Base-by-base conservation (phyloP, 2,329 filamentous ascomycete species). In the Neocatenulostroma microsporum region DNA sequence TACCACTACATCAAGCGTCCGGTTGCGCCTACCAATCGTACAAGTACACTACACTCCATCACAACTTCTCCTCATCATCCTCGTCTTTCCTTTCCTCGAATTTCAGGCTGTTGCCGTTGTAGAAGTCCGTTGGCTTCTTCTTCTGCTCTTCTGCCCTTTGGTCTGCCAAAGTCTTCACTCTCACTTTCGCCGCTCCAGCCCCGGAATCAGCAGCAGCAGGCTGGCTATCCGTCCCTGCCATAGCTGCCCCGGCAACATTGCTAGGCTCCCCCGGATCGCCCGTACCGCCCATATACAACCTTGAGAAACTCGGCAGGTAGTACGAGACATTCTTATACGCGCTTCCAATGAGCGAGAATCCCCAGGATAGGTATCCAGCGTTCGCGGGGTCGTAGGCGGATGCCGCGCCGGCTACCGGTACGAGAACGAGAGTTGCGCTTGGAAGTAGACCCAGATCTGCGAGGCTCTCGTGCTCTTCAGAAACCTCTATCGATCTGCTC, bases 61-160 rank as follows among this genome's bases (percentile, higher is more conserved):
- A n/a, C n/a, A n/a, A n/a, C n/a, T n/a, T n/a, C n/a, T n/a, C n/a
- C n/a, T n/a, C n/a, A n/a, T n/a, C n/a, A n/a, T n/a, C n/a, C n/a
- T n/a, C n/a, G 46, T 80, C 74, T 23, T 72, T 73, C 34, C 62
- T 57, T 19, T 60, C 38, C 36, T 50, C 45, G 47, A 67, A 62
- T 64, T 76, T 62, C 68, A 88, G 84, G 57, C 84, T 84, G 55
- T 94, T 95, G 1, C 88, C 88, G 54, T 95, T 95, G 56, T 95
- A 94, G 30, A 93, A 74, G 54, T 93, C 81, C 29, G 68, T 67
- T 24, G 70, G 66, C 42, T 74, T 67, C 25, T 70, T 55, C 46
- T 39, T 41, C 39, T 48, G 49, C 6, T 31, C 45, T 36, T 54
- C 56, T 12, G 48, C 54, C 26, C 62, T 46, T 51, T 67, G 64